phyloP scores from a whole-genome alignment of 352 stramenopile genomes.

The Pythium scleroteichum region DNA sequence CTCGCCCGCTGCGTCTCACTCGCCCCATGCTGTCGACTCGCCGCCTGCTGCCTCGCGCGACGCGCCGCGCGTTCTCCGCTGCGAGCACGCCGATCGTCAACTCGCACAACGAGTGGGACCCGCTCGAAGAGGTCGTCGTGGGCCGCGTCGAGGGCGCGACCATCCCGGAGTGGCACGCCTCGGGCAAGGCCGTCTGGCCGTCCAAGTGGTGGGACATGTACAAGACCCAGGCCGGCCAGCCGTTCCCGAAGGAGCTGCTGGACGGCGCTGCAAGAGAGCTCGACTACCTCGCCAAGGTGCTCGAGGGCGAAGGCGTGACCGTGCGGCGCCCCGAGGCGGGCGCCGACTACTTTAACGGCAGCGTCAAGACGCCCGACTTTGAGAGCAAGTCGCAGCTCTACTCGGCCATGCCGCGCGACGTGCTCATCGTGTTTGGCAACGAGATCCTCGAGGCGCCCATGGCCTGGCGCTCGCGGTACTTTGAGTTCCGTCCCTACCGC shows the following conservation, averaged over 20 bases:
- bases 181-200: slow-evolving; percentile 89
- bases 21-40: background rate
- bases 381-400: slow-evolving; percentile 84
- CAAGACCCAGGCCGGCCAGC: slow-evolving; percentile 76
- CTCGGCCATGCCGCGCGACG: slow-evolving; percentile 86
- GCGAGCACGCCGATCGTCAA: slow-evolving; percentile 73
- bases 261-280: slow-evolving; percentile 75
- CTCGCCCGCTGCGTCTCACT: background rate
- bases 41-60: background rate
- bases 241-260: slow-evolving; percentile 81
- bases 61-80: slow-evolving; percentile 4
- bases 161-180: slow-evolving; percentile 91
- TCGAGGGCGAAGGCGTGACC: slow-evolving; percentile 81
- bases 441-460: slow-evolving; percentile 90
- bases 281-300: slow-evolving; percentile 84
- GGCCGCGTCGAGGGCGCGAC: slow-evolving; percentile 84
- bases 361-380: slow-evolving; percentile 87
- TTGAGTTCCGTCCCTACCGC: slow-evolving; percentile 89
- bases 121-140: slow-evolving; percentile 91
- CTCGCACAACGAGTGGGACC: slow-evolving; percentile 91
- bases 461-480: slow-evolving; percentile 89
- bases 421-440: slow-evolving; percentile 90
- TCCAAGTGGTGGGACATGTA: slow-evolving; percentile 91
- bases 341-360: slow-evolving; percentile 67
- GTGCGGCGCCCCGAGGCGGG: slow-evolving; percentile 77